Evolutionary conservation across 345 rosid species (phyloP), one percentile per base, ranked within the genome.

Genomic region (Camelina hispida): DNA sequence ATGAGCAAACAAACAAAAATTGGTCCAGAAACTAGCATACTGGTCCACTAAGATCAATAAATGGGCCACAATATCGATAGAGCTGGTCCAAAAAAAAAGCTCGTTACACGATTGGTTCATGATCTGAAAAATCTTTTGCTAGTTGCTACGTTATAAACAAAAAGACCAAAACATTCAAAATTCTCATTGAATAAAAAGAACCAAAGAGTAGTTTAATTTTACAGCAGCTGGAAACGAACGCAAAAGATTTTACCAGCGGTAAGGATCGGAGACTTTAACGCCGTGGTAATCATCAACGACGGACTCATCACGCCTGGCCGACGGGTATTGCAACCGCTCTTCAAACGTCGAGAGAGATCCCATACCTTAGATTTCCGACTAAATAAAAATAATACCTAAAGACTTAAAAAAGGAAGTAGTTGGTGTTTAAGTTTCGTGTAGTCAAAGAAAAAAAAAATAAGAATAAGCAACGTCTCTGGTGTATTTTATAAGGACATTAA

Each of bases 211-310:
- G 47, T 16, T n/a, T 25, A 2, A 25, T n/a, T n/a, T 25, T 28
- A 28, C 0, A 28, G 54, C 7, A 72, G 68, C 58, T 43, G 69
- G 15, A 64, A 70, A 44, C 54, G 37, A 34, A 34, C 2, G 9
- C 8, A 69, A 43, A 51, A n/a, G 58, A 13, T 20, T n/a, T 11
- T 84, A 91, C 99, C 99, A 92, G 66, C 97, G 85, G 68, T 90
- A 92, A 80, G 97, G 97, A 71, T 94, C 97, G 15, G 90, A 50
- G 51, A 91, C 73, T 73, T 80, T 79, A 30, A 89, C 87, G 68
- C 97, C 97, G 59, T 90, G 91, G 76, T 84, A 88, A 73, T 87
- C 89, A 1, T 94, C 97, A 15, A 90, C 85, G 15, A 90, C 82
- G 51, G 93, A 82, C 43, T 90, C 88, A 61, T 94, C 96, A 9